Percentiles rank a stretch among this genome's conserved stretches.
Evolutionary conservation across 2,329 filamentous ascomycete species (phyloP).

Genomic region (Ceratocystis lukuohia): DNA sequence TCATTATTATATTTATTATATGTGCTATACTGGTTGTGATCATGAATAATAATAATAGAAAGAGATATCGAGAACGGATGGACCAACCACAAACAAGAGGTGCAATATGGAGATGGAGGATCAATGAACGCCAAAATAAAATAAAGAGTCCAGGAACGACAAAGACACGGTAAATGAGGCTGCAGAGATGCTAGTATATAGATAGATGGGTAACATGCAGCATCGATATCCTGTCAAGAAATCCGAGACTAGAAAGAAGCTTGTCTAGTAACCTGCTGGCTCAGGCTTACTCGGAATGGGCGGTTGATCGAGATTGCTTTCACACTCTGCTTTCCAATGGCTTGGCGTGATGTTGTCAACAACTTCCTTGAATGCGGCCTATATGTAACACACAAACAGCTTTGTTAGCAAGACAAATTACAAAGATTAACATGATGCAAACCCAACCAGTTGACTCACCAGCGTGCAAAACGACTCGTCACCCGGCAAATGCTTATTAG

Average conservation of each 20-base stretch:
- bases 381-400: not conserved
- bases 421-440: not conserved
- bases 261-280: conserved; percentile 35
- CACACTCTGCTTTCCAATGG: conserved; percentile 54
- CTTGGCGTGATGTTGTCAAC: conserved; percentile 79
- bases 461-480: conserved; percentile 86
- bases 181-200: not conserved
- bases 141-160: not conserved
- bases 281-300: conserved; percentile 37
- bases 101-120: not conserved
- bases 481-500: conserved; percentile 71
- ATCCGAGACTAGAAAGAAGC: not conserved
- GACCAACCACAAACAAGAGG: not conserved
- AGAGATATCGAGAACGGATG: not conserved
- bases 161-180: not conserved
- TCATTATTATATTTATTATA: not conserved
- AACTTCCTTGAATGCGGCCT: conserved; percentile 82
- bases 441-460: conserved; percentile 33
- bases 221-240: not conserved
- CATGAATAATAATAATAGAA: not conserved
- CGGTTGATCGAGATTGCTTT: conserved; percentile 31
- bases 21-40: not conserved
- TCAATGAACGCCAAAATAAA: not conserved
- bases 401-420: not conserved
- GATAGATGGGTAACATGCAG: no score